Evolutionary conservation across 2,329 filamentous ascomycete species (phyloP).

Genomic region (Fusarium mangiferae): DNA sequence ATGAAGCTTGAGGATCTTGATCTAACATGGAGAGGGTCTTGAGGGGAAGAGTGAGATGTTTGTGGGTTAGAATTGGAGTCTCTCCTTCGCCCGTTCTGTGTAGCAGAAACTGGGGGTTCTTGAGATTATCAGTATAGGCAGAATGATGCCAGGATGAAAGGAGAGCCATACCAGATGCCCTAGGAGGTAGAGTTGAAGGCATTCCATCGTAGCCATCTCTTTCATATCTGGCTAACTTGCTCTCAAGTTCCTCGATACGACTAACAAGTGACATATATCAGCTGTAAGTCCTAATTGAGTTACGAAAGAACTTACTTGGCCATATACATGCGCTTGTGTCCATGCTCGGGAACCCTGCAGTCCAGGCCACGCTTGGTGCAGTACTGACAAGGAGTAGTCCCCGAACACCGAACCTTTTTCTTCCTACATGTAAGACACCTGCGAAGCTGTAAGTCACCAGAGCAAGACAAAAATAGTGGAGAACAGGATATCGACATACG

Average conservation of each 20-base stretch:
- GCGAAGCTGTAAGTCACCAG: neutral
- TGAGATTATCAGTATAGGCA: constrained; percentile 3
- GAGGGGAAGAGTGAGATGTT: constrained; percentile 35
- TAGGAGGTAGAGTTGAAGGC: constrained; percentile 16
- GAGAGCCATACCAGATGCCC: constrained; percentile 21
- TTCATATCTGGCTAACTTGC: constrained; percentile 40
- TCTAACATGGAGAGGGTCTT: constrained; percentile 24
- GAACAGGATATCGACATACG: constrained; percentile 31
- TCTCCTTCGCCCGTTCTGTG: constrained; percentile 4
- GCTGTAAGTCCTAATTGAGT: neutral
- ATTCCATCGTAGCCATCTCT: constrained; percentile 30
- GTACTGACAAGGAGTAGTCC: constrained; percentile 42
- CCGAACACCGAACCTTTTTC: constrained; percentile 43
- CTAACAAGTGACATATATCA: neutral
- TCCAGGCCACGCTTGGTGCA: constrained; percentile 42
- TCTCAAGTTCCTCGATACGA: constrained; percentile 43
- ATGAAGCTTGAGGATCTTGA: constrained; percentile 40
- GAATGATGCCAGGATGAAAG: neutral
- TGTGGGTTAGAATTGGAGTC: constrained; percentile 19
- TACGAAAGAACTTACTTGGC: constrained; percentile 32
- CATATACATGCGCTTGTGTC: constrained; percentile 43
- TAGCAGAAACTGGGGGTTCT: constrained; percentile 9
- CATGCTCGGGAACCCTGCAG: constrained; percentile 43
- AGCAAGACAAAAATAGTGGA: constrained; percentile 19
- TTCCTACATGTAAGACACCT: constrained; percentile 44